A percentile compares a stretch with the other conserved stretches of the same genome.
These are phyloP conservation scores for Russula foetens DNA, from an alignment of 768 basidiomycete genomes.

Conservation along the genomic window DNA sequence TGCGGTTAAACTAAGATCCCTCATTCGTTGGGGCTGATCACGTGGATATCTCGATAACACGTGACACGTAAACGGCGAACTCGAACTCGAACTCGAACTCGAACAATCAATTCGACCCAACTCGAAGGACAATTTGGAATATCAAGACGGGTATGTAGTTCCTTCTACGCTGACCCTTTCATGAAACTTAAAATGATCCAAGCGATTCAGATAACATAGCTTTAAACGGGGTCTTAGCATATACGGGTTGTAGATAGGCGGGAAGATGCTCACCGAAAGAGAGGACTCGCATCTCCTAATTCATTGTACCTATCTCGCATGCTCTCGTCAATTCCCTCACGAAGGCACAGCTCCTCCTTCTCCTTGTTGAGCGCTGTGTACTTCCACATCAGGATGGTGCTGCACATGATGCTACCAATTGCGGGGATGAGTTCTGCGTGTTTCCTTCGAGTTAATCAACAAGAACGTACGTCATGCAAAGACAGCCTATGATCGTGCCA, in stretches of 20 bases:
- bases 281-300: conserved; percentile 46
- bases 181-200: too few species aligned
- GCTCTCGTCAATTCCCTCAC: conserved; percentile 35
- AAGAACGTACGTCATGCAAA: conserved; percentile 22
- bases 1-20: too few species aligned
- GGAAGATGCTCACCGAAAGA: conserved; percentile 37
- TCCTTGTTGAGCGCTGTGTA: conserved; percentile 42
- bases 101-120: too few species aligned
- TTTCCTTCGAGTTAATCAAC: background rate
- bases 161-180: too few species aligned
- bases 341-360: conserved; percentile 38
- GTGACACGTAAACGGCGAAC: too few species aligned
- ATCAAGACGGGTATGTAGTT: too few species aligned
- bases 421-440: background rate
- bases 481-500: conserved; percentile 30
- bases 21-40: too few species aligned
- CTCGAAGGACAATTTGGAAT: too few species aligned
- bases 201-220: conserved; percentile 10
- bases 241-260: background rate
- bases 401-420: conserved; percentile 32
- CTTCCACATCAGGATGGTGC: conserved; percentile 39
- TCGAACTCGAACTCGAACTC: too few species aligned
- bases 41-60: too few species aligned
- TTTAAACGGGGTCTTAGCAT: background rate
- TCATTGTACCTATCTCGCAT: conserved; percentile 35